These are phyloP conservation scores for Bipolaris oryzae DNA, from an alignment of 2,329 filamentous ascomycete species.

Conservation along the genomic window DNA sequence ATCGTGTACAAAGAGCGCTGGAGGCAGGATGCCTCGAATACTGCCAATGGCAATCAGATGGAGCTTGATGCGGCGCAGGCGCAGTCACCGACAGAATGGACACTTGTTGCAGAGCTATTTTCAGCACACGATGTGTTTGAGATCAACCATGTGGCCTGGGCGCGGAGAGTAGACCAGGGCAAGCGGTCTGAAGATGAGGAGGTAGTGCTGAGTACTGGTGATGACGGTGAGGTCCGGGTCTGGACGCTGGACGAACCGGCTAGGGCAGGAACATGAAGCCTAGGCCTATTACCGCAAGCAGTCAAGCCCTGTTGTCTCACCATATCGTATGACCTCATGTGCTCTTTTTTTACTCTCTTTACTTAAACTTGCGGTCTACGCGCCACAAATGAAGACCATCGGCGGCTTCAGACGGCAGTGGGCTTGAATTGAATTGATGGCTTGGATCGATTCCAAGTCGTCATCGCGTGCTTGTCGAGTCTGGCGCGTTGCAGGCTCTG, in stretches of 20 bases:
- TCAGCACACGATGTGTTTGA: constrained; percentile 91
- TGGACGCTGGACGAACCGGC: constrained; percentile 63
- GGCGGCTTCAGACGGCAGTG: neutral
- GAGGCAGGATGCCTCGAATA: constrained; percentile 31
- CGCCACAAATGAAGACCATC: neutral
- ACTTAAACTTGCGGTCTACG: neutral
- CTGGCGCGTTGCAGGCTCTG: too few relatives aligned
- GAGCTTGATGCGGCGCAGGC: constrained; percentile 22
- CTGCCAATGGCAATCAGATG: constrained; percentile 25
- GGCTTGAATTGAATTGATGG: too few relatives aligned
- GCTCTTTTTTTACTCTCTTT: neutral
- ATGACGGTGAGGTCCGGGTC: constrained; percentile 85
- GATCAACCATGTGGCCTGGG: constrained; percentile 92
- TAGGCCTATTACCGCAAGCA: neutral
- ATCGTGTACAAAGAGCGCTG: constrained; percentile 31
- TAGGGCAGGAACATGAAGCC: constrained; percentile 1
- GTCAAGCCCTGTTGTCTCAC: neutral
- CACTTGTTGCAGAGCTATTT: constrained; percentile 68
- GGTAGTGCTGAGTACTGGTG: constrained; percentile 87
- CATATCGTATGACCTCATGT: constrained; percentile 4
- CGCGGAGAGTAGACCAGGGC: constrained; percentile 73
- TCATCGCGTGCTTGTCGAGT: too few relatives aligned
- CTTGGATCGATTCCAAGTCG: too few relatives aligned
- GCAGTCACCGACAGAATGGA: constrained; percentile 66
- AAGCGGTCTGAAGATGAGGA: constrained; percentile 71